Evolutionary conservation across 331 rosid species (phyloP), one percentile per base, ranked within the genome.

Genomic region (Arachis monticola): DNA sequence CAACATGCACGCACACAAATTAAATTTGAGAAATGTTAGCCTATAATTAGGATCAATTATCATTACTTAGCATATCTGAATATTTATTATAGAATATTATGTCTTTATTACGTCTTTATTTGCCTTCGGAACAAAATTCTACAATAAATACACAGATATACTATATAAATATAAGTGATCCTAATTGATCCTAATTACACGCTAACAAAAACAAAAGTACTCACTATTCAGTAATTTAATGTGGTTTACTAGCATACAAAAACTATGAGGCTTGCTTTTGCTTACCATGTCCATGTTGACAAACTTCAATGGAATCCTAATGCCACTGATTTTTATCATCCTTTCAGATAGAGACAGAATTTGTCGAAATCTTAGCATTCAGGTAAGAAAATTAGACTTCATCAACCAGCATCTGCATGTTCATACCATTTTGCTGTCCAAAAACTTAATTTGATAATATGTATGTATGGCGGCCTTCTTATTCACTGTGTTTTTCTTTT

Each of bases 301-400:
- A 59, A 31, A 48, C 69, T 17, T 52, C 58, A 11, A 55, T 22
- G 31, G 30, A 57, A 13, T 41, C 30, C 78, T 70, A 45, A 82
- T n/a, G 51, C 30, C 41, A 13, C 52, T 81, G 27, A 72, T 79
- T 62, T 62, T 55, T 51, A 42, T 74, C 68, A 8, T 79, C 70
- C 22, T 63, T 82, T 72, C 79, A 91, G 98, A 48, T 90, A 31
- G 93, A 90, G 10, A 41, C 97, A 9, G 86, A 90, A 63, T 92
- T 94, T 58, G 90, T 83, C 70, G 96, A 94, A 80, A 74, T 94
- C 22, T 85, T 94, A 80, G 89, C 97, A 6, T 87, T 91, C 87
- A 91, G 91, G 98, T 91, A 72, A 55, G 60, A 67, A 67, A 66
- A 52, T 10, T 32, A 51, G 22, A 30, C 53, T 63, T 14, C 47